A percentile compares a stretch with the other conserved stretches of the same genome.
Evolutionary conservation across 2,329 filamentous ascomycete genomes (phyloP).

Genomic region (Blumeria hordei): DNA sequence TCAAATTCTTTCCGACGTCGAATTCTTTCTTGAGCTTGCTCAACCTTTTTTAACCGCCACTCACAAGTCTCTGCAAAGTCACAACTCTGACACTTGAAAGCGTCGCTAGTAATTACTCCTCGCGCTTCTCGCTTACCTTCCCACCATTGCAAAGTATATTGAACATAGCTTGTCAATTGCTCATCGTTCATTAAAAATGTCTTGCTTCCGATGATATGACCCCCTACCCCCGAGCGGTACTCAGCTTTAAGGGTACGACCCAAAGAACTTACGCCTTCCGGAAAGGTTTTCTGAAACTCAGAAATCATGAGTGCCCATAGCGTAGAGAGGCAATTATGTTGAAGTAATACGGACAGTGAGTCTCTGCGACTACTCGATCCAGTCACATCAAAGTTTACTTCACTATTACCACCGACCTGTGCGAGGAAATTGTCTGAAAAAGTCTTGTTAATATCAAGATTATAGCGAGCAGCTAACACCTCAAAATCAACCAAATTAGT

Average conservation of each 20-base stretch:
- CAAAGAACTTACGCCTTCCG: conserved; percentile 28
- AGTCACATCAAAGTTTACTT: conserved; percentile 29
- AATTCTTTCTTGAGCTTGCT: conserved; percentile 21
- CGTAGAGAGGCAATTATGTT: conserved; percentile 31
- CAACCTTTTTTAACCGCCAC: conserved; percentile 51
- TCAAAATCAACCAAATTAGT: conserved; percentile 44
- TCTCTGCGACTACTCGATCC: conserved; percentile 10
- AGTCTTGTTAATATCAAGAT: conserved; percentile 33
- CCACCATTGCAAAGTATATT: conserved; percentile 67
- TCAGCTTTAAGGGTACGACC: conserved; percentile 30
- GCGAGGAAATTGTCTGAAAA: conserved; percentile 66
- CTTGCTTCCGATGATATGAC: conserved; percentile 29
- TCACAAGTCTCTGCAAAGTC: conserved; percentile 59
- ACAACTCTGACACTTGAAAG: conserved; percentile 68
- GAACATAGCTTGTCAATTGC: conserved; percentile 40
- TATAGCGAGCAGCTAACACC: conserved; percentile 45
- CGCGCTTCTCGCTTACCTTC: conserved; percentile 44
- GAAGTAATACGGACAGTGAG: conserved; percentile 20
- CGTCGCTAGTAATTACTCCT: conserved; percentile 63
- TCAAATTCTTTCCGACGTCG: too few relatives aligned
- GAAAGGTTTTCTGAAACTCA: conserved; percentile 24
- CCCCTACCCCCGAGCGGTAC: conserved; percentile 23
- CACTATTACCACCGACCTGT: conserved; percentile 43
- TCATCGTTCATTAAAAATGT: conserved; percentile 41
- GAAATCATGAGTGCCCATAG: conserved; percentile 40